Conservation (phyloP, 805 yeast species). For the Metschnikowia rubicola region DNA sequence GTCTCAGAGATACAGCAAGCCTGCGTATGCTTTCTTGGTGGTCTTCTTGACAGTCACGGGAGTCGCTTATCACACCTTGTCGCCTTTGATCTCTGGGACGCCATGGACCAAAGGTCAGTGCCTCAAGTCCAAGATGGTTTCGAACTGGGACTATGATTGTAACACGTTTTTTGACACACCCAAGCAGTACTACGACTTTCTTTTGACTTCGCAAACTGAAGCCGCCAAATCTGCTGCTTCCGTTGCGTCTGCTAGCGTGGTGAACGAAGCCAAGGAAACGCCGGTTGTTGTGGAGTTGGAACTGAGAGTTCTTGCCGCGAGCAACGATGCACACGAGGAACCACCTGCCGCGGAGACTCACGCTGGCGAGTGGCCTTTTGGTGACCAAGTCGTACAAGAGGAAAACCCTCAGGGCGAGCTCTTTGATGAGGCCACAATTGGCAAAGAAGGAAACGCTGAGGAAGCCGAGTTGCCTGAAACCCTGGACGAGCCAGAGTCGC, state of each 20-base stretch:
- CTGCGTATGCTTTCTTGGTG: slow-evolving; percentile 45
- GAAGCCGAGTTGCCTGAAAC: slow-evolving; percentile 1
- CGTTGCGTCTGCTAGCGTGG: slow-evolving; percentile 6
- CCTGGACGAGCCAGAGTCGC: not conserved
- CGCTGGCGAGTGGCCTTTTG: slow-evolving; percentile 13
- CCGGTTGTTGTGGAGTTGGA: slow-evolving; percentile 6
- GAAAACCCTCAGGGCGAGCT: slow-evolving; percentile 16
- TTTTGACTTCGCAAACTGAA: slow-evolving; percentile 1
- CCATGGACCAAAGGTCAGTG: slow-evolving; percentile 78
- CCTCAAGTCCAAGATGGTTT: slow-evolving; percentile 51
- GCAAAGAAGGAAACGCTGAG: not conserved
- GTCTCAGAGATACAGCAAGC: slow-evolving; percentile 38
- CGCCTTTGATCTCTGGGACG: slow-evolving; percentile 74
- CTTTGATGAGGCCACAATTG: slow-evolving; percentile 13
- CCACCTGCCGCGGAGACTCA: slow-evolving; percentile 18
- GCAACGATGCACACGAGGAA: slow-evolving; percentile 6
- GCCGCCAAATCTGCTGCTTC: slow-evolving; percentile 6
- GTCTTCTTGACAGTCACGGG: slow-evolving; percentile 48
- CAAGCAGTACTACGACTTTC: slow-evolving; percentile 22
- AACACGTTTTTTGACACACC: slow-evolving; percentile 42
- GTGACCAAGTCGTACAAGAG: slow-evolving; percentile 5
- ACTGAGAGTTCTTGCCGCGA: not conserved
- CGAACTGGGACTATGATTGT: slow-evolving; percentile 90
- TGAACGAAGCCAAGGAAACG: slow-evolving; percentile 12
- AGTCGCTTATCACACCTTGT: slow-evolving; percentile 55